These are phyloP conservation scores for Fusarium nelsonii DNA, from an alignment of 2,329 filamentous ascomycete species.

Conservation along the genomic window DNA sequence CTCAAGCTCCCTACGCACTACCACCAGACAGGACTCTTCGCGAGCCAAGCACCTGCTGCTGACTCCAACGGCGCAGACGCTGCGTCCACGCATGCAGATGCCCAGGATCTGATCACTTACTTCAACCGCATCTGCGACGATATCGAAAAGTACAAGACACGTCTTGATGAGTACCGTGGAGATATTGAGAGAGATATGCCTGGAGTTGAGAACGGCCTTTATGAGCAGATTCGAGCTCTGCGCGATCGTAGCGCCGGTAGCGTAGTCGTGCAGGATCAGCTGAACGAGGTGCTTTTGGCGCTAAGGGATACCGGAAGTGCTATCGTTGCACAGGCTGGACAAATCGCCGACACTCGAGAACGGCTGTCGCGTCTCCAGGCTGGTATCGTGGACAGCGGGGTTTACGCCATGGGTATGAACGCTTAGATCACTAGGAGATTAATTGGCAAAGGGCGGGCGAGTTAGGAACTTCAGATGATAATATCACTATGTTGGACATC, in stretches of 20 bases:
- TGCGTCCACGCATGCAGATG: conserved; percentile 54
- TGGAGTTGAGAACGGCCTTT: conserved; percentile 61
- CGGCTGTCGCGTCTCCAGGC: conserved; percentile 57
- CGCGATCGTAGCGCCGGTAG: conserved; percentile 52
- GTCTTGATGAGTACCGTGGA: conserved; percentile 59
- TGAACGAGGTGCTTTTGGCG: conserved; percentile 55
- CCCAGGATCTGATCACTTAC: conserved; percentile 60
- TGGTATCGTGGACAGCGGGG: conserved; percentile 55
- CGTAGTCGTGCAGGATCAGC: conserved; percentile 54
- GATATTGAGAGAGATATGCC: conserved; percentile 63
- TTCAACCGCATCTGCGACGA: conserved; percentile 60
- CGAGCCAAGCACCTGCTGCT: conserved; percentile 49
- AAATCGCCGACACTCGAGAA: conserved; percentile 59
- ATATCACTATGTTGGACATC: conserved; percentile 30
- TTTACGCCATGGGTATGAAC: conserved; percentile 53
- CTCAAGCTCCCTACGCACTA: conserved; percentile 75
- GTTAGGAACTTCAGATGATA: conserved; percentile 11
- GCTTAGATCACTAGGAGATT: conserved; percentile 31
- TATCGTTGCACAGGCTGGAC: conserved; percentile 57
- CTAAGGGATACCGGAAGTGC: conserved; percentile 57
- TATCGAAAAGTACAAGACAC: conserved; percentile 58
- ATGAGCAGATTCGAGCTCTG: conserved; percentile 57
- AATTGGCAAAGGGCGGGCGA: not conserved
- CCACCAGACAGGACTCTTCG: conserved; percentile 61
- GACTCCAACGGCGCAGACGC: conserved; percentile 51